These are phyloP conservation scores for Chlamydomonas sphaeroides DNA, from an alignment of 139 green algal genomes.

Conservation along the genomic window DNA sequence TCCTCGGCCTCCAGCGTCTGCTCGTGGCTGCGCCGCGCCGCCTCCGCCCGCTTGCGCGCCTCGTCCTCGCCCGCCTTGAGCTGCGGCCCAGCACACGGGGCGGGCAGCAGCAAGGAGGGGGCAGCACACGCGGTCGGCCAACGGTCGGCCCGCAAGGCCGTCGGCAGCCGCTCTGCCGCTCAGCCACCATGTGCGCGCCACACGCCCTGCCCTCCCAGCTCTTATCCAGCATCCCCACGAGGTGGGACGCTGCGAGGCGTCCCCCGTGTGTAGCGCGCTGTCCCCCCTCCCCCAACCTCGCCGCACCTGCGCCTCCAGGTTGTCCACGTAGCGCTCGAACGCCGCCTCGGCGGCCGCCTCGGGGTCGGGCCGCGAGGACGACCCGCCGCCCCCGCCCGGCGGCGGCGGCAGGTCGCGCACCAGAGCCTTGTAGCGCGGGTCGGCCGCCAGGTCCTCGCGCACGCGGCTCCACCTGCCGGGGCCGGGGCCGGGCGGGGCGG, in stretches of 20 bases:
- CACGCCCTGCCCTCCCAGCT: too few relatives aligned
- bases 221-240: too few relatives aligned
- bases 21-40: constrained; percentile 13
- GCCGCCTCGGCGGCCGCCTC: constrained; percentile 24
- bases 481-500: background rate
- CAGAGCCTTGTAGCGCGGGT: constrained; percentile 28
- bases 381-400: background rate
- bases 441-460: background rate
- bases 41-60: constrained; percentile 26
- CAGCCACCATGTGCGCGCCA: too few relatives aligned
- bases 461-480: constrained; percentile 27
- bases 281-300: too few relatives aligned
- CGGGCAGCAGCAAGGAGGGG: too few relatives aligned
- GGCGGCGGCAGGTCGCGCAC: background rate
- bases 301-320: background rate
- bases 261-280: too few relatives aligned
- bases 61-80: constrained; percentile 36
- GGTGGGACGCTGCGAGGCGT: too few relatives aligned
- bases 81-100: too few relatives aligned
- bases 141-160: too few relatives aligned
- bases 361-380: background rate
- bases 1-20: constrained; percentile 39
- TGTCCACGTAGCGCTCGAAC: background rate
- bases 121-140: too few relatives aligned
- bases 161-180: too few relatives aligned